Base-by-base conservation (phyloP, 352 stramenopile genomes). In the Phytophthora fragariae region DNA sequence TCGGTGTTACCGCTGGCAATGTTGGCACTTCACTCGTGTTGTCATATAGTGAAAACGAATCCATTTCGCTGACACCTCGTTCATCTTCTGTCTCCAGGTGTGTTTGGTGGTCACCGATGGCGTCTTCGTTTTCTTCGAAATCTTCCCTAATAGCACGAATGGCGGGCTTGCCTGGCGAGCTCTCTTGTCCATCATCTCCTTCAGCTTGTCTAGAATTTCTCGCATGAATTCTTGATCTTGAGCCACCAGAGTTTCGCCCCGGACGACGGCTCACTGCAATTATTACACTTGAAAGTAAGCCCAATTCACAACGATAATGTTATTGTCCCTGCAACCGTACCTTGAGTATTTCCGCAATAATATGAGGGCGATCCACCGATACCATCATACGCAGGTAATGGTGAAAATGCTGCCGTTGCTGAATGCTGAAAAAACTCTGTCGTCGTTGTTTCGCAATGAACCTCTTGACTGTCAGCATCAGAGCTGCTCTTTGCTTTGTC, bases 311-410 rank as follows among this genome's bases (percentile, higher is more conserved):
- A 65, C 17, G 10, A 57, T n/a, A 33, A 39, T 24, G 62, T 11
- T 4, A 55, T 47, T 17, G 62, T 7, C 29, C 49, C 9, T 24
- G 27, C 11, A n/a, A 59, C n/a, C 54, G 53, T 75, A 84, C 79
- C 76, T 79, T 79, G 80, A 58, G 70, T 53, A 31, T 62, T 84
- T 66, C 92, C 86, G 63, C 79, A 92, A 63, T 91, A 95, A 47
- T 92, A 94, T 0, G 87, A 93, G 10, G 89, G 89, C 7, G 89
- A 95, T 11, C 87, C 89, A 37, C 87, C 87, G 61, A 93, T 84
- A 1, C 87, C 89, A 68, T 95, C 87, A 67, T 95, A 94, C 6
- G 87, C 87, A 82, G 89, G 89, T 11, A 95, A 63, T 14, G 87
- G 87, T n/a, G 87, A 85, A 9, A 95, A 67, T 15, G 86, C 62